Percentiles rank a stretch among this genome's conserved stretches.
Conservation (phyloP, 768 basidiomycete species). For the Flagelloscypha sp. region DNA sequence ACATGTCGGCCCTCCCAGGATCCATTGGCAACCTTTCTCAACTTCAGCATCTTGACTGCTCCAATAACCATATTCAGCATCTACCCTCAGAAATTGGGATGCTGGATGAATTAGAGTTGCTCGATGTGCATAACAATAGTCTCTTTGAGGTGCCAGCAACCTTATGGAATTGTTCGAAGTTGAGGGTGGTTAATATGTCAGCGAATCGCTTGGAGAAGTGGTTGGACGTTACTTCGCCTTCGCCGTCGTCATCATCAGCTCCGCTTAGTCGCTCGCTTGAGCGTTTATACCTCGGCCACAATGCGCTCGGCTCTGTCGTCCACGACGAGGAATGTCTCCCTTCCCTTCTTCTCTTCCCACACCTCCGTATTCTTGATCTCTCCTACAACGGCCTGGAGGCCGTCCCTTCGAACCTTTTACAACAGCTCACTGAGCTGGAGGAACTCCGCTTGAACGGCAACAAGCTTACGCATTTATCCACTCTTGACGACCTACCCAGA, state of each 20-base stretch:
- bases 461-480: slow-evolving; percentile 60
- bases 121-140: slow-evolving; percentile 67
- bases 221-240: slow-evolving; percentile 24
- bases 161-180: slow-evolving; percentile 54
- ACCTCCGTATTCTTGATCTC: slow-evolving; percentile 55
- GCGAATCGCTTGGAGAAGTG: slow-evolving; percentile 56
- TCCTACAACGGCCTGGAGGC: slow-evolving; percentile 69
- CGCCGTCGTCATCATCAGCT: slow-evolving; percentile 28
- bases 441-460: slow-evolving; percentile 71
- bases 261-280: slow-evolving; percentile 45
- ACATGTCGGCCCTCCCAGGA: slow-evolving; percentile 79
- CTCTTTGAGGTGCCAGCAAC: slow-evolving; percentile 44
- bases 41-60: slow-evolving; percentile 73
- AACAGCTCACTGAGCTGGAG: slow-evolving; percentile 43
- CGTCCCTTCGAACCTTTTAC: slow-evolving; percentile 49
- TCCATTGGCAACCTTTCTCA: slow-evolving; percentile 64
- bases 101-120: slow-evolving; percentile 56
- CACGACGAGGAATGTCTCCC: slow-evolving; percentile 58
- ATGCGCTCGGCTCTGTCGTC: slow-evolving; percentile 46
- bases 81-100: slow-evolving; percentile 72
- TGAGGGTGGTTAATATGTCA: slow-evolving; percentile 51
- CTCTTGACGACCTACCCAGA: slow-evolving; percentile 55
- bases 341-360: slow-evolving; percentile 42
- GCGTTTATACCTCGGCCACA: slow-evolving; percentile 60
- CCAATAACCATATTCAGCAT: slow-evolving; percentile 79